Evolutionary conservation across 768 basidiomycete species (phyloP), one percentile per base, ranked within the genome.

Genomic region (Cystofilobasidium ferigula): DNA sequence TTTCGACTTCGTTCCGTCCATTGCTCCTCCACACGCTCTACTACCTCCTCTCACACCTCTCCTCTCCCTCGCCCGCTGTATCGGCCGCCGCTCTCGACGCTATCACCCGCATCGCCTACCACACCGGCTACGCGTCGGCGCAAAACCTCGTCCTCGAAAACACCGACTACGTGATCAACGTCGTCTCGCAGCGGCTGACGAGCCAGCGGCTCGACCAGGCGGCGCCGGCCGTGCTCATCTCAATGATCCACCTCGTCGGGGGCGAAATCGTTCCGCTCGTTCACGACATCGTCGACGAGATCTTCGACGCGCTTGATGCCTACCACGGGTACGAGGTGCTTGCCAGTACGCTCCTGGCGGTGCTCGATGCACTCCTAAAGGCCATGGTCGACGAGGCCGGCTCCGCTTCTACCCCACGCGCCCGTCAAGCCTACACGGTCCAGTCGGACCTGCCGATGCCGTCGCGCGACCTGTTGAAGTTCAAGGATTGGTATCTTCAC

Each of bases 251-350:
- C 12, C 80, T 98, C 16, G 88, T 94, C 9, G 94, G 95, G 0
- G 80, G 80, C 34, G 86, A 88, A 62, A 84, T 98, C 36, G 89
- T 98, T 0, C 85, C 88, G 54, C 85, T 85, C 70, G 92, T 95
- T 10, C 85, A 86, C 18, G 95, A 97, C 74, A 85, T 98, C 13
- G 91, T 98, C 13, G 94, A 95, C 75, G 93, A 95, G 75, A 93
- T 94, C 68, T 98, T 98, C 71, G 94, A 97, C 75, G 84, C 92
- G 34, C 79, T 98, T 24, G 95, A 98, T 72, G 91, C 95, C 69
- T 98, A 84, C 73, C 94, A 98, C 74, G 94, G 92, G 18, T 97
- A 99, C 76, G 84, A 85, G 26, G 74, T 85, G 32, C 77, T 98
- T 26, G 88, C 93, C 1, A 88, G 91, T 69, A 88, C 89, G 0